Conservation (phyloP, 1,284 basidiomycete species). For the Vanrija sp. region DNA sequence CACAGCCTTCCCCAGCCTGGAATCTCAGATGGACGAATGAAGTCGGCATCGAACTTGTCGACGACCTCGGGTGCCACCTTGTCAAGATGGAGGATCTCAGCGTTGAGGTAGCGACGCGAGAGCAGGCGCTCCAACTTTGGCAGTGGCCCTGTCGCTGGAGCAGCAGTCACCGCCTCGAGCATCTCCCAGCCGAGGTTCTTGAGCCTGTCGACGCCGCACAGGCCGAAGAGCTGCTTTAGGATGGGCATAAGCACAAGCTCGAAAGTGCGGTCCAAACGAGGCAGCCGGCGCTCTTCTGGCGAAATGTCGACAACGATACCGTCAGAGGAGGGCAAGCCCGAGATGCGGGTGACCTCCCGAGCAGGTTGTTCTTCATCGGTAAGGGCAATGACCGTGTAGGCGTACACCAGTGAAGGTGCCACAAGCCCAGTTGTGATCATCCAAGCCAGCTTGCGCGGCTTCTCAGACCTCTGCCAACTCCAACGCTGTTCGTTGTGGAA, state of each 20-base stretch:
- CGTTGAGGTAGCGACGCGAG: constrained; percentile 24
- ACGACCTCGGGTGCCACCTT: constrained; percentile 4
- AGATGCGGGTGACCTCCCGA: constrained; percentile 25
- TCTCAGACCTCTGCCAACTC: constrained; percentile 36
- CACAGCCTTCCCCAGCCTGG: constrained; percentile 39
- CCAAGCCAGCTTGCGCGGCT: constrained; percentile 31
- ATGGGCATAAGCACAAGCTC: constrained; percentile 37
- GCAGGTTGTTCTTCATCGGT: constrained; percentile 36
- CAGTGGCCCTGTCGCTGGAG: not conserved
- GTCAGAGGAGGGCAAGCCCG: constrained; percentile 38
- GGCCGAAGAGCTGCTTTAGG: constrained; percentile 24
- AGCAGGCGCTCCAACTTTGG: constrained; percentile 35
- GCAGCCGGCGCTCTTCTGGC: constrained; percentile 23
- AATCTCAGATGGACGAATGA: constrained; percentile 27
- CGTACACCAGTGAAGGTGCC: constrained; percentile 37
- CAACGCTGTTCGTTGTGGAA: constrained; percentile 19
- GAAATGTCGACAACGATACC: constrained; percentile 21
- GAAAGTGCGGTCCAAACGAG: constrained; percentile 33
- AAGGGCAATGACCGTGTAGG: constrained; percentile 37
- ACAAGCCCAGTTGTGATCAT: constrained; percentile 26
- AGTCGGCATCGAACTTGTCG: constrained; percentile 11
- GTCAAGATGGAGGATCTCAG: constrained; percentile 26
- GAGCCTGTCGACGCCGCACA: constrained; percentile 37
- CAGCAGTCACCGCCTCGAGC: constrained; percentile 33
- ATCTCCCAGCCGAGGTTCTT: constrained; percentile 39